These are phyloP conservation scores for Jackrogersella multiformis DNA, from an alignment of 495 filamentous ascomycete species.

Conservation along the genomic window DNA sequence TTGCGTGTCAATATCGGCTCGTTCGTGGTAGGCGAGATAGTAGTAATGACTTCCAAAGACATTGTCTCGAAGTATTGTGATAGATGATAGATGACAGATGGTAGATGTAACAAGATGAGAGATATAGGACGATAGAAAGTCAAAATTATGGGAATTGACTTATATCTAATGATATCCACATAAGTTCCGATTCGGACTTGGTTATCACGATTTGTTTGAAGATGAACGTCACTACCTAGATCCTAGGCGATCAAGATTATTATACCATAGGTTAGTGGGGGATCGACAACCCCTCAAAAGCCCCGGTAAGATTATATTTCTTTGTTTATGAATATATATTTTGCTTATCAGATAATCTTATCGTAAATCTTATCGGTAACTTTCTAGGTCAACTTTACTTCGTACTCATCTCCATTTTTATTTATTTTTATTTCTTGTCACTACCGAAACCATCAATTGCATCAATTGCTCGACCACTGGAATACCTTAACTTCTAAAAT, in stretches of 20 bases:
- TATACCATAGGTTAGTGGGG: constrained; percentile 14
- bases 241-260: not conserved
- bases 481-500: not conserved
- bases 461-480: not conserved
- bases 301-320: constrained; percentile 1
- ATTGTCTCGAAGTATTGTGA: constrained; percentile 52
- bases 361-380: constrained; percentile 13
- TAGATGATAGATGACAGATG: no score
- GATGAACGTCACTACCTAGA: constrained; percentile 35
- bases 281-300: constrained; percentile 37
- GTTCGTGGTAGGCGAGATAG: constrained; percentile 88
- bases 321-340: not conserved
- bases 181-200: constrained; percentile 6
- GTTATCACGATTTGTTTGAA: constrained; percentile 2
- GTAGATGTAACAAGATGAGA: not conserved
- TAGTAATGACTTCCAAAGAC: constrained; percentile 83
- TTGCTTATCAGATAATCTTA: constrained; percentile 22
- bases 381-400: no score
- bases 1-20: constrained; percentile 77
- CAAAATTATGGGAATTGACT: not conserved
- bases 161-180: not conserved
- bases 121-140: not conserved
- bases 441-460: not conserved
- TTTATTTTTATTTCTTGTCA: constrained; percentile 16
- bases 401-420: constrained; percentile 28